A percentile compares a stretch with the other conserved stretches of the same genome.
Conservation (phyloP, 1,139 yeast species). For the Hemisphaericaspora xylofermentans region DNA sequence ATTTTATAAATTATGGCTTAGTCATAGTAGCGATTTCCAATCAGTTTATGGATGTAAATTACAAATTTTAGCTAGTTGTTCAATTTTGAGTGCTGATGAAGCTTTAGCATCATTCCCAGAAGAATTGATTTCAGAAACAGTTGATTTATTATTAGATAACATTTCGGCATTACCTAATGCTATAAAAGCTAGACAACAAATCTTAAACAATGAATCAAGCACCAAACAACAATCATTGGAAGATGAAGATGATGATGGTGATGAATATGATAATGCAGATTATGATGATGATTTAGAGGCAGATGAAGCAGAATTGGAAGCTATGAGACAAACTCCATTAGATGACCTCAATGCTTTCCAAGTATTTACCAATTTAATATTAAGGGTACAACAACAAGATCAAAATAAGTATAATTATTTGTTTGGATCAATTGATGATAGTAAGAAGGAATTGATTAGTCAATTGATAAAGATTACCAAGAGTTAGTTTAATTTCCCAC, state of each 20-base stretch:
- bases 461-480: slow-evolving; percentile 29
- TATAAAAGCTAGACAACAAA: slow-evolving; percentile 44
- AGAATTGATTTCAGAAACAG: slow-evolving; percentile 42
- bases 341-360: slow-evolving; percentile 49
- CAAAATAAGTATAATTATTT: slow-evolving; percentile 34
- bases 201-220: slow-evolving; percentile 37
- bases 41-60: slow-evolving; percentile 59
- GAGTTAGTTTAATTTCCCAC: slow-evolving; percentile 2
- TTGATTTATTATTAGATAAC: slow-evolving; percentile 40
- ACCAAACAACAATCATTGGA: slow-evolving; percentile 24
- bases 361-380: slow-evolving; percentile 36
- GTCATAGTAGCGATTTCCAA: slow-evolving; percentile 46
- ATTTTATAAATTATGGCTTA: slow-evolving; percentile 51
- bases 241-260: slow-evolving; percentile 28
- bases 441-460: slow-evolving; percentile 34
- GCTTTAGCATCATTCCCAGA: slow-evolving; percentile 29
- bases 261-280: slow-evolving; percentile 27
- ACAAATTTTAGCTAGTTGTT: slow-evolving; percentile 45
- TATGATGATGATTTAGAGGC: slow-evolving; percentile 45
- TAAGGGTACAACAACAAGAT: slow-evolving; percentile 34
- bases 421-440: slow-evolving; percentile 37
- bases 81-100: slow-evolving; percentile 30
- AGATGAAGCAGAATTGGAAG: slow-evolving; percentile 55
- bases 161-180: slow-evolving; percentile 50
- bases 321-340: slow-evolving; percentile 52